Evolutionary conservation across 2,329 filamentous ascomycete species (phyloP), one percentile per base, ranked within the genome.

Genomic region (Aspergillus carbonarius): DNA sequence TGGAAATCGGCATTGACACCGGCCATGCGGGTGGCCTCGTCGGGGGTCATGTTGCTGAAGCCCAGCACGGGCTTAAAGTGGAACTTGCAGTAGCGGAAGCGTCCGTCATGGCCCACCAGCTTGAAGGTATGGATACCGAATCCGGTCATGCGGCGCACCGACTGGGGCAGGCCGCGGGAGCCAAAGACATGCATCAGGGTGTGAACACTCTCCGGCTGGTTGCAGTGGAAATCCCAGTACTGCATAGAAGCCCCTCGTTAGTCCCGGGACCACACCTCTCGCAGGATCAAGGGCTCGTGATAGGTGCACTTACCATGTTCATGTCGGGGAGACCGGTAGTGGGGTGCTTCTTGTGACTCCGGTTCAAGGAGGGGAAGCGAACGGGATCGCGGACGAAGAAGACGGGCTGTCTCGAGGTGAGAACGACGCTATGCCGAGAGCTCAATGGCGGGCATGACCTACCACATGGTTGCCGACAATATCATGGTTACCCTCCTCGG

Each of bases 321-420:
- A 84, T 83, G 70, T 88, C 84, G n/a, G 82, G 85, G 1, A 88
- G 72, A 67, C 89, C 84, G 0, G 85, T 89, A 58, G 83, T 78
- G 0, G 87, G 87, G 63, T 90, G 75, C 13, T 86, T 79, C 78
- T 90, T 90, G 69, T 90, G 87, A 0, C 86, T 88, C 66, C 88
- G 69, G 56, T 77, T 79, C 51, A 80, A 58, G 1, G 71, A 72
- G 2, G 77, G 76, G 54, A 79, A 79, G 54, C 77, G 76, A 52
- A 74, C 64, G 10, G 77, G 76, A 54, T 80, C 78, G 3, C 78
- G 72, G 42, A 79, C 71, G 59, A 79, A 79, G 68, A 79, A 79
- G 8, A 79, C 75, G 2, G 75, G 78, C 63, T 71, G 47, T 2
- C n/a, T 30, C 35, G 6, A 20, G 51, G n/a, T 54, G 10, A 54